phyloP scores from a whole-genome alignment of 192 early-diverging fungal species.

The Coemansia sp. region DNA sequence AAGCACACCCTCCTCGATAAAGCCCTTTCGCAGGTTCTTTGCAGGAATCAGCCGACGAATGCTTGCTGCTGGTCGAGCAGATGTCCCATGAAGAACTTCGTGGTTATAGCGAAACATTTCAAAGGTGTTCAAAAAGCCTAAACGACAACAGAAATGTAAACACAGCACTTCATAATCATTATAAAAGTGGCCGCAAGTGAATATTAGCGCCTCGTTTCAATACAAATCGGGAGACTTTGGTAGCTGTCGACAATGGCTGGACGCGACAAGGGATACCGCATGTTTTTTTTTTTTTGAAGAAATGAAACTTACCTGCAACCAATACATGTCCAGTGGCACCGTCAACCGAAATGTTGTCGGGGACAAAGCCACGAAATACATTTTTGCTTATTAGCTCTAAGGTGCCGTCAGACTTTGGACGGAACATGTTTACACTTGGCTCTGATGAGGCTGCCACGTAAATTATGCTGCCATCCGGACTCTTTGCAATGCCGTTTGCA shows the following conservation, averaged over 20 bases:
- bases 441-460: constrained; percentile 44
- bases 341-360: constrained; percentile 53
- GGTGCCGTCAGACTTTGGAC: constrained; percentile 19
- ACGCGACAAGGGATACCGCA: too few species aligned
- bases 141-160: neutral
- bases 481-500: constrained; percentile 45
- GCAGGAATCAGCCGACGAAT: constrained; percentile 31
- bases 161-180: neutral
- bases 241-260: too few species aligned
- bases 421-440: constrained; percentile 37
- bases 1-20: constrained; percentile 38
- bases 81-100: constrained; percentile 36
- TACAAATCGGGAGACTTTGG: neutral
- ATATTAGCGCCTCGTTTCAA: neutral
- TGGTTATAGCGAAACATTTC: constrained; percentile 52
- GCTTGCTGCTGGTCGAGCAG: constrained; percentile 33
- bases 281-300: too few species aligned
- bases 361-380: constrained; percentile 38
- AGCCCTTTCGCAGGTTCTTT: constrained; percentile 14
- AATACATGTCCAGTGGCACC: constrained; percentile 35
- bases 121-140: constrained; percentile 51
- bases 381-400: constrained; percentile 28
- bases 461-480: constrained; percentile 28
- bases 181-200: neutral
- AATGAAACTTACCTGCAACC: constrained; percentile 44